Percentiles rank a stretch among this genome's conserved stretches.
Conservation (phyloP, 1,284 basidiomycete genomes). For the Cryptococcus maquisensis region DNA sequence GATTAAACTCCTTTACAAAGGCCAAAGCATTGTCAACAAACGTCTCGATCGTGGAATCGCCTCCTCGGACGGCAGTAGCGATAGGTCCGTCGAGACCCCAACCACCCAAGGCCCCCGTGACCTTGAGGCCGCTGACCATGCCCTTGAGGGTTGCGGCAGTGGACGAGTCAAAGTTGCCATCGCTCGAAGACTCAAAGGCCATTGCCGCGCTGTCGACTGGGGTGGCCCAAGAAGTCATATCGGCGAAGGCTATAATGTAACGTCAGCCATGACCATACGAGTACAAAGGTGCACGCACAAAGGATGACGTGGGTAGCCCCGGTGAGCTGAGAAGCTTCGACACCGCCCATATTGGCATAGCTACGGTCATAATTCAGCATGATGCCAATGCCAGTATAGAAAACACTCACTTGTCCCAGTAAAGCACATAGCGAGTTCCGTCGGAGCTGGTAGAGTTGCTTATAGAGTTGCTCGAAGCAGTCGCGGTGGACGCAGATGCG, state of each 20-base stretch:
- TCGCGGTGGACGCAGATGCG: not conserved
- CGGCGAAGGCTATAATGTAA: slow-evolving; percentile 11
- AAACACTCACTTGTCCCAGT: slow-evolving; percentile 18
- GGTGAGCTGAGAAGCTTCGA: slow-evolving; percentile 12
- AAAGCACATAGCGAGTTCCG: slow-evolving; percentile 17
- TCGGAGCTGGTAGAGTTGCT: not conserved
- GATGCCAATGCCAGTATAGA: not conserved
- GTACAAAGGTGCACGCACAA: slow-evolving; percentile 10
- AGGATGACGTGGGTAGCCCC: slow-evolving; percentile 29
- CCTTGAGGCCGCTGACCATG: slow-evolving; percentile 12
- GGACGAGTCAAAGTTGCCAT: slow-evolving; percentile 7
- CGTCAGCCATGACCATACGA: not conserved
- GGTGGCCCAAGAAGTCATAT: slow-evolving; percentile 10
- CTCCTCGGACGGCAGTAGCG: slow-evolving; percentile 8
- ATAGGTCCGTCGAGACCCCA: slow-evolving; percentile 20
- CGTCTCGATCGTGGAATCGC: slow-evolving; percentile 3
- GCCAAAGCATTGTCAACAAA: slow-evolving; percentile 7
- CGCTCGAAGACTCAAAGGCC: slow-evolving; percentile 5
- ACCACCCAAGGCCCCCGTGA: slow-evolving; percentile 26
- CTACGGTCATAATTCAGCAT: not conserved
- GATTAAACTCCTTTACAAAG: slow-evolving; percentile 8
- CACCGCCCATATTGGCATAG: slow-evolving; percentile 9
- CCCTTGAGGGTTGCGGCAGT: slow-evolving; percentile 2
- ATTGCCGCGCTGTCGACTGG: not conserved
- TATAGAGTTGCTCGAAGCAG: not conserved